These are phyloP conservation scores for Flaveria trinervia DNA, from an alignment of 129 eudicot species.

Conservation along the genomic window DNA sequence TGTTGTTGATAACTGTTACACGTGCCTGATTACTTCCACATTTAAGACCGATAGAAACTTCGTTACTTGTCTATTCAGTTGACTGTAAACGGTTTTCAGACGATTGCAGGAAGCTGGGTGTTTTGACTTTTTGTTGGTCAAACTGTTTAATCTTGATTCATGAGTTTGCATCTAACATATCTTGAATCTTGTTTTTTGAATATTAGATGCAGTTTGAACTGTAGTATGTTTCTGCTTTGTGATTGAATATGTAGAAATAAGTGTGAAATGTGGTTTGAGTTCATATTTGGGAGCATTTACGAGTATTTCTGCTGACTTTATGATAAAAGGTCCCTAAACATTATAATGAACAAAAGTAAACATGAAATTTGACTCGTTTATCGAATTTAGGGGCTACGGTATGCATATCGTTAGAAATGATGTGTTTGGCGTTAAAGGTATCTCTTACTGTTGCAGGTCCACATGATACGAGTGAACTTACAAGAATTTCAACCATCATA, in stretches of 20 bases:
- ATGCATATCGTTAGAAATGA: background rate
- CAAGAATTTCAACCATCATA: background rate
- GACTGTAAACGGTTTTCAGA: too few relatives aligned
- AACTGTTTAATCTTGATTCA: background rate
- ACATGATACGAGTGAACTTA: background rate
- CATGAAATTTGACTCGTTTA: too few relatives aligned
- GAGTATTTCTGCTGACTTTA: background rate
- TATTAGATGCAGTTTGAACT: background rate
- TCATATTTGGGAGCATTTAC: too few relatives aligned
- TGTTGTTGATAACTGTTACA: background rate
- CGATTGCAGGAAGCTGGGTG: background rate
- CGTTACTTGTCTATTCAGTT: too few relatives aligned
- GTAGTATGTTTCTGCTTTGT: background rate
- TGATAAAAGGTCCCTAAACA: too few relatives aligned
- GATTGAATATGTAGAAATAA: too few relatives aligned
- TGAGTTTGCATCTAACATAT: background rate
- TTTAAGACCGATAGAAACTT: background rate
- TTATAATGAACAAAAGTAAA: too few relatives aligned
- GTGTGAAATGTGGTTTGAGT: background rate
- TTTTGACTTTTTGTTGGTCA: background rate
- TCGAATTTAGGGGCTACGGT: background rate
- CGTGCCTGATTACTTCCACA: background rate
- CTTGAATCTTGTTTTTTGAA: background rate
- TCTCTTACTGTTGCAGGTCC: slow-evolving; percentile 16
- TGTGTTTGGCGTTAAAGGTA: background rate